Conservation (phyloP, 495 filamentous ascomycete genomes). For the Aspergillus saccharolyticus region DNA sequence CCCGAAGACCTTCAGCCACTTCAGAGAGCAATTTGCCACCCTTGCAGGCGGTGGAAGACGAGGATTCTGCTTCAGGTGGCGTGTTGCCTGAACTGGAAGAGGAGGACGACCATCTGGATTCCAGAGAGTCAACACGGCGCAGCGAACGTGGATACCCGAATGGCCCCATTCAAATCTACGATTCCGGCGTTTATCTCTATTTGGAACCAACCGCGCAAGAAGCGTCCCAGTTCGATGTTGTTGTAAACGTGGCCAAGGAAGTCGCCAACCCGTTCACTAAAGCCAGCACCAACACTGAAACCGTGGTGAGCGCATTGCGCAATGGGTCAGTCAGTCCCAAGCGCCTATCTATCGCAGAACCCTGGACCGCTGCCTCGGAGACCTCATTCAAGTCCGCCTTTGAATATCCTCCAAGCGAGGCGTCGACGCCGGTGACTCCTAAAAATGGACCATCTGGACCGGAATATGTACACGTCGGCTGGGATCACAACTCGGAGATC, state of each 20-base stretch:
- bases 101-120: slow-evolving; percentile 73
- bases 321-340: slow-evolving; percentile 32
- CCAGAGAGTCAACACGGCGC: slow-evolving; percentile 58
- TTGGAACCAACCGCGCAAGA: slow-evolving; percentile 84
- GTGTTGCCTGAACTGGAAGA: slow-evolving; percentile 52
- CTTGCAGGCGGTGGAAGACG: slow-evolving; percentile 22
- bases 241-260: slow-evolving; percentile 94
- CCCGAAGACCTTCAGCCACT: slow-evolving; percentile 20
- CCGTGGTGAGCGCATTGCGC: slow-evolving; percentile 41
- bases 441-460: slow-evolving; percentile 48
- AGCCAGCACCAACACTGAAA: slow-evolving; percentile 29
- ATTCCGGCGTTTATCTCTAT: slow-evolving; percentile 88
- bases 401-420: slow-evolving; percentile 46
- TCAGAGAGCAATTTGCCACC: slow-evolving; percentile 28
- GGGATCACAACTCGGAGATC: slow-evolving; percentile 98
- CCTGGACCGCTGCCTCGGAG: slow-evolving; percentile 65
- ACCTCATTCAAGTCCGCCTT: slow-evolving; percentile 69
- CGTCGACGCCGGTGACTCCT: slow-evolving; percentile 55
- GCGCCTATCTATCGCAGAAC: slow-evolving; percentile 48
- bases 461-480: slow-evolving; percentile 92
- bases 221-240: slow-evolving; percentile 80
- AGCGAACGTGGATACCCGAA: slow-evolving; percentile 80
- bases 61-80: slow-evolving; percentile 20
- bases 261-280: slow-evolving; percentile 77
- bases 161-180: slow-evolving; percentile 87